phyloP scores from a whole-genome alignment of 139 green algal species.

The Volvox reticuliferus region DNA sequence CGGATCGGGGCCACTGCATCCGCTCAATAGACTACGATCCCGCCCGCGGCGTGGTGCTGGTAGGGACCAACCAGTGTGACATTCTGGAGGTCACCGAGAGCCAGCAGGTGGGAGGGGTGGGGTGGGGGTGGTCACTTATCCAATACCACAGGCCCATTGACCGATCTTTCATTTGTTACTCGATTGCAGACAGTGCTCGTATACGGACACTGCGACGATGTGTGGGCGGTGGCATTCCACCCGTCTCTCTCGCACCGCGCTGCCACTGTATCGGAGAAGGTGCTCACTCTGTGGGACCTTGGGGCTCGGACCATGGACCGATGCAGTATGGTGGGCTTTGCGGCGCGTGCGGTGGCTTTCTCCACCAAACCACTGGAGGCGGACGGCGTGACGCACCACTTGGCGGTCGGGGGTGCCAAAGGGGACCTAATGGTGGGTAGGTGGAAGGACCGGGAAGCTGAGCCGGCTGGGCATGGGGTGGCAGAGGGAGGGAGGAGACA shows the following conservation, averaged over 20 bases:
- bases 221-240: conserved; percentile 73
- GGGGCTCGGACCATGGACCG: conserved; percentile 52
- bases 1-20: conserved; percentile 45
- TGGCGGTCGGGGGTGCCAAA: conserved; percentile 72
- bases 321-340: conserved; percentile 64
- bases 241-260: conserved; percentile 62
- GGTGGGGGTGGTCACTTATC: no score
- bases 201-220: conserved; percentile 73
- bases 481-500: background rate
- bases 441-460: background rate
- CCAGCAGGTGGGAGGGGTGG: conserved; percentile 14
- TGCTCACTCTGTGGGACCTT: conserved; percentile 70
- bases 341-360: conserved; percentile 60
- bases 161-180: background rate
- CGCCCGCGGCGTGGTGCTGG: conserved; percentile 57
- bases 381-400: conserved; percentile 52
- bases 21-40: conserved; percentile 62
- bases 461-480: background rate
- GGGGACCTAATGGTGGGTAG: conserved; percentile 69
- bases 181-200: conserved; percentile 66
- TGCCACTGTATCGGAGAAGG: conserved; percentile 66
- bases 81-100: conserved; percentile 62
- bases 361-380: conserved; percentile 49
- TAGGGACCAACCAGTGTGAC: conserved; percentile 72
- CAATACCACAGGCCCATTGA: no score